Percentiles rank a stretch among this genome's conserved stretches.
These are phyloP conservation scores for Crithidia sp. DNA, from an alignment of 208 protist species.

Conservation along the genomic window DNA sequence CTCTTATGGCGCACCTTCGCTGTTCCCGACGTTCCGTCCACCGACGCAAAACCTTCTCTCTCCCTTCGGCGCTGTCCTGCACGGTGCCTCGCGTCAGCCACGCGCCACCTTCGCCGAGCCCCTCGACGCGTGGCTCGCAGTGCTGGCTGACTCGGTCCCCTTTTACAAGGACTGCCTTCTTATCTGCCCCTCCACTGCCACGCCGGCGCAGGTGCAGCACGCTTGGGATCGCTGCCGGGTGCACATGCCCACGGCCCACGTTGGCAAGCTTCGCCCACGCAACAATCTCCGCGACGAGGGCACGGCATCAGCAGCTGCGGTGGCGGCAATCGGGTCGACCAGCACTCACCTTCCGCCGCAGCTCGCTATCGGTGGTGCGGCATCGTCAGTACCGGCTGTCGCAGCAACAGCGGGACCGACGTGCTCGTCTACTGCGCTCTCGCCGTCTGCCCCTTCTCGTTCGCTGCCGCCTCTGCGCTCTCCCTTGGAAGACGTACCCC, in stretches of 20 bases:
- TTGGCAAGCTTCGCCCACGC: conserved; percentile 32
- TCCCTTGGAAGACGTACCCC: conserved; percentile 43
- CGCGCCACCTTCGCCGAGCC: conserved; percentile 65
- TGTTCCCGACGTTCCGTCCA: conserved; percentile 6
- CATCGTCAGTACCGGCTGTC: neutral
- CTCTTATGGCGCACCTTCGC: neutral
- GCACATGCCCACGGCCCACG: conserved; percentile 57
- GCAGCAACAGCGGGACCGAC: neutral
- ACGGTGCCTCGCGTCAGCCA: conserved; percentile 51
- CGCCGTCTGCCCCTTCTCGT: neutral
- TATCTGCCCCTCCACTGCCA: conserved; percentile 54
- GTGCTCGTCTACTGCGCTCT: neutral
- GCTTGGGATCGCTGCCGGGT: conserved; percentile 45
- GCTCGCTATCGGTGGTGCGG: neutral
- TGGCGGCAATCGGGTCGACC: no score
- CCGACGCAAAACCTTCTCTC: conserved; percentile 29
- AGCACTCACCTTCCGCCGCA: neutral
- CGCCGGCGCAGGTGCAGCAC: conserved; percentile 23
- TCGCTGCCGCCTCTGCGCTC: conserved; percentile 26
- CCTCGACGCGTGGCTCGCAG: conserved; percentile 73
- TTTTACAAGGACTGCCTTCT: conserved; percentile 78
- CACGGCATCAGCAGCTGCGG: neutral
- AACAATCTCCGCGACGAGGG: neutral
- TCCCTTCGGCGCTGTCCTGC: conserved; percentile 52
- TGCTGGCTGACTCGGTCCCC: conserved; percentile 71